Evolutionary conservation across 2,329 filamentous ascomycete genomes (phyloP).

Genomic region (Xylariales sp.): DNA sequence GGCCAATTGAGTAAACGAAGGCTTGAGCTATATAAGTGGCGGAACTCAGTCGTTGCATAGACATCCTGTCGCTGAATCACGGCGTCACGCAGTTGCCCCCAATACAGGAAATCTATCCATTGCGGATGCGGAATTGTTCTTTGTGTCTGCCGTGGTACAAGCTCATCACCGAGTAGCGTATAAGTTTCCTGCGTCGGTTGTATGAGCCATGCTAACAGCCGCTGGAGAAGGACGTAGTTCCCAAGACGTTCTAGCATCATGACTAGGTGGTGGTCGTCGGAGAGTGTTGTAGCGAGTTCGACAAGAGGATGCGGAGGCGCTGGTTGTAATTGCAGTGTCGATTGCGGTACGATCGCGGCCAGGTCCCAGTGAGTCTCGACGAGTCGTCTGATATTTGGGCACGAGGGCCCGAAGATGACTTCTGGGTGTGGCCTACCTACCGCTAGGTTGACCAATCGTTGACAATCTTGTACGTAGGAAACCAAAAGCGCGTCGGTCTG

Average conservation of each 20-base stretch:
- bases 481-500: conserved; percentile 30
- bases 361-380: conserved; percentile 18
- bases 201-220: conserved; percentile 24
- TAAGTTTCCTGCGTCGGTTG: conserved; percentile 28
- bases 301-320: conserved; percentile 23
- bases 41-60: conserved; percentile 34
- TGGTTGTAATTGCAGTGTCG: conserved; percentile 20
- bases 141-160: conserved; percentile 24
- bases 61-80: conserved; percentile 29
- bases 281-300: conserved; percentile 25
- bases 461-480: conserved; percentile 31
- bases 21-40: conserved; percentile 27
- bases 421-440: conserved; percentile 16
- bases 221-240: conserved; percentile 27
- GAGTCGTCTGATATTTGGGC: conserved; percentile 29
- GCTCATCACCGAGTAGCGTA: conserved; percentile 15
- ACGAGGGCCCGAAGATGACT: conserved; percentile 27
- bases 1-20: conserved; percentile 32
- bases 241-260: conserved; percentile 28
- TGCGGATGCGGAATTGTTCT: conserved; percentile 22
- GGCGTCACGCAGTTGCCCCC: conserved; percentile 29
- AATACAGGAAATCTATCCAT: conserved; percentile 30
- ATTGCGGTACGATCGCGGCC: conserved; percentile 18
- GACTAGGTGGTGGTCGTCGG: conserved; percentile 23
- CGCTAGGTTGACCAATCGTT: conserved; percentile 24